phyloP scores from a whole-genome alignment of 2,329 filamentous ascomycete genomes.

The Thielaviopsis populi region DNA sequence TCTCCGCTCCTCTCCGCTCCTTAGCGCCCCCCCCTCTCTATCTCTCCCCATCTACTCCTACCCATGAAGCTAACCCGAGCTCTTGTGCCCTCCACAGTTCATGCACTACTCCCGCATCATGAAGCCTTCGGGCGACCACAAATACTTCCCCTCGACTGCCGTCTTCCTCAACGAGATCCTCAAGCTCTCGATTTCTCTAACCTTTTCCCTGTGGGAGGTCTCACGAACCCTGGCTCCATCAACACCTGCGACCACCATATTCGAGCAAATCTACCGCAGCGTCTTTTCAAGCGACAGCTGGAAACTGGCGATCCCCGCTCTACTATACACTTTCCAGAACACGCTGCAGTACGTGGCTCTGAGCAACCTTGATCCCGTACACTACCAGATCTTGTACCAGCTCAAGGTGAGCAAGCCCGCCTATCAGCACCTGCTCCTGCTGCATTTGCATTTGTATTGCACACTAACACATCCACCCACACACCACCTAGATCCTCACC shows the following conservation, averaged over 20 bases:
- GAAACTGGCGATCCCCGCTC: conserved; percentile 82
- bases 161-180: conserved; percentile 88
- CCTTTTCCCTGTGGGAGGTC: conserved; percentile 76
- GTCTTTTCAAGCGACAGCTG: conserved; percentile 86
- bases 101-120: conserved; percentile 93
- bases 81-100: conserved; percentile 36
- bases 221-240: conserved; percentile 63
- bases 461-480: neutral
- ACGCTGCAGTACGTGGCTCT: conserved; percentile 86
- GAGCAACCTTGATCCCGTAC: conserved; percentile 78
- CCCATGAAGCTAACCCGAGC: conserved; percentile 14
- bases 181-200: conserved; percentile 74
- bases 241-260: conserved; percentile 64
- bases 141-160: conserved; percentile 86
- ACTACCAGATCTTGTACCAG: conserved; percentile 88
- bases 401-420: conserved; percentile 47
- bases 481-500: conserved; percentile 57
- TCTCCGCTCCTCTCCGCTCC: neutral
- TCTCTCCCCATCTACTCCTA: too few relatives aligned
- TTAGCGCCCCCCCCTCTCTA: neutral
- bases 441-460: neutral
- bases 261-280: conserved; percentile 61
- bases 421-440: neutral
- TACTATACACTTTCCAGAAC: conserved; percentile 82
- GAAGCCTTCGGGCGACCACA: conserved; percentile 66